Evolutionary conservation across 257 asterid genomes (phyloP).

Genomic region (Solanum arcanum): DNA sequence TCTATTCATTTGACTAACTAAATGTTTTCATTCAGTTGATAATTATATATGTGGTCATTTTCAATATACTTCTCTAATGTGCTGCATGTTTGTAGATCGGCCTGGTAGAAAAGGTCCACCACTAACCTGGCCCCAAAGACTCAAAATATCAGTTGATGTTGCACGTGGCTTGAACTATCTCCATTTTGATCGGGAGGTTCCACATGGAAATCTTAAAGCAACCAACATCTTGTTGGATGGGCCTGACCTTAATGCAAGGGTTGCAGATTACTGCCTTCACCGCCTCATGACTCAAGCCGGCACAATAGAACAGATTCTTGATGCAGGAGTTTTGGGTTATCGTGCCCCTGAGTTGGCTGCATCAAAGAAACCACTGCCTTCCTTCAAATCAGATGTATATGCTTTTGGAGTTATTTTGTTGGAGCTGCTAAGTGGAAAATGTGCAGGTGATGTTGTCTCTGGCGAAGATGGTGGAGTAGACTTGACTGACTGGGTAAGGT

Average conservation of each 20-base stretch:
- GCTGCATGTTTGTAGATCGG: constrained; percentile 40
- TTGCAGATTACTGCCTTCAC: constrained; percentile 91
- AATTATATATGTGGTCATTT: background rate
- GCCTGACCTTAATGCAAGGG: constrained; percentile 72
- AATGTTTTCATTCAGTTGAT: background rate
- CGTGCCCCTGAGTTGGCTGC: constrained; percentile 92
- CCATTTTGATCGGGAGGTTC: constrained; percentile 95
- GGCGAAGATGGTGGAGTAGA: constrained; percentile 91
- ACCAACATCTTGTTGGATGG: constrained; percentile 77
- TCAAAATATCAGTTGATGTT: constrained; percentile 80
- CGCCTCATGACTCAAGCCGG: constrained; percentile 96
- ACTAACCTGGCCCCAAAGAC: constrained; percentile 81
- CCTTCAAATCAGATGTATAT: constrained; percentile 89
- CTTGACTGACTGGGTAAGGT: constrained; percentile 84
- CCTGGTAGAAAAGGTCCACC: constrained; percentile 87
- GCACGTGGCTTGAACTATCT: constrained; percentile 99
- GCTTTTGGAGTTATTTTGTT: constrained; percentile 85
- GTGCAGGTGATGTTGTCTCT: constrained; percentile 97
- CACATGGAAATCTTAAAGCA: constrained; percentile 94
- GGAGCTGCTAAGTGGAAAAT: constrained; percentile 79
- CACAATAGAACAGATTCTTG: constrained; percentile 84
- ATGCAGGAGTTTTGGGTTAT: constrained; percentile 87
- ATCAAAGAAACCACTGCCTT: constrained; percentile 75
- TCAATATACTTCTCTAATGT: background rate
- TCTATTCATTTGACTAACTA: background rate